Percentiles rank a stretch among this genome's conserved stretches.
Conservation (phyloP, 208 protist genomes). For the Phytomonas sp. region DNA sequence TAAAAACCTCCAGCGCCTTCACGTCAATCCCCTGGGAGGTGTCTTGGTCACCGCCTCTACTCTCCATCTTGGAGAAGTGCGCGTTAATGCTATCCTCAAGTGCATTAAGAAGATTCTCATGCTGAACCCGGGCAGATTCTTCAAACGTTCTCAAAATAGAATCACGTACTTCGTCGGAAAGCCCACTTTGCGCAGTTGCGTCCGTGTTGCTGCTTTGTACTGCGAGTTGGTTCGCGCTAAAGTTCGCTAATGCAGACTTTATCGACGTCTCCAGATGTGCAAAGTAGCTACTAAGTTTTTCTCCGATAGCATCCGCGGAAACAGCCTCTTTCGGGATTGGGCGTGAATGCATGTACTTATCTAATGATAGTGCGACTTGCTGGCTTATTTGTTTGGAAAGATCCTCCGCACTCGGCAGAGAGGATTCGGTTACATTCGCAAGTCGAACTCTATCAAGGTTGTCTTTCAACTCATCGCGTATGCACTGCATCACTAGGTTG, state of each 20-base stretch:
- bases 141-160: not conserved
- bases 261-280: conserved; percentile 1
- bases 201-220: not conserved
- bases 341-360: not conserved
- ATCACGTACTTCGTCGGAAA: not conserved
- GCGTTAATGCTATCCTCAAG: conserved; percentile 4
- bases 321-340: not conserved
- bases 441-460: conserved; percentile 9
- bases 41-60: not conserved
- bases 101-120: not conserved
- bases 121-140: not conserved
- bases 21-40: not conserved
- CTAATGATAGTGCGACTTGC: conserved; percentile 5
- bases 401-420: not conserved
- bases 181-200: not conserved
- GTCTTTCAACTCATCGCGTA: conserved; percentile 33
- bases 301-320: conserved; percentile 1
- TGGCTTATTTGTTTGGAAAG: conserved; percentile 4
- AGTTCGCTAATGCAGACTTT: not conserved
- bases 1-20: conserved; percentile 24
- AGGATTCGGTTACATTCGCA: not conserved
- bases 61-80: not conserved
- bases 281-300: conserved; percentile 15
- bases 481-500: conserved; percentile 37
- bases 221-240: not conserved